A percentile compares a stretch with the other conserved stretches of the same genome.
Conservation (phyloP, 768 basidiomycete species). For the Symmetrospora coprosmae region DNA sequence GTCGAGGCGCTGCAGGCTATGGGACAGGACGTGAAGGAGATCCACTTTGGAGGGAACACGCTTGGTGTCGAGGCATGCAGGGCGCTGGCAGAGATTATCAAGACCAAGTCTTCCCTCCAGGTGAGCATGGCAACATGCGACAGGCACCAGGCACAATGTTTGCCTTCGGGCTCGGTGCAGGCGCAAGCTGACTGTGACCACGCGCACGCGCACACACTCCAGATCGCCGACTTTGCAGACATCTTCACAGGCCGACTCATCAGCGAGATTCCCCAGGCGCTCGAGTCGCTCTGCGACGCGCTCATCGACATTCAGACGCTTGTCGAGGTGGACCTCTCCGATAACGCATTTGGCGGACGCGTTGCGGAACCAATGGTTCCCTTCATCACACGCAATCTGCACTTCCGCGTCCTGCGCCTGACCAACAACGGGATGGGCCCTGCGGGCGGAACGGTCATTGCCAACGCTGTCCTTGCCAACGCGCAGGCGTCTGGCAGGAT, state of each 20-base stretch:
- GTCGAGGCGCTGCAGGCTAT: slow-evolving; percentile 42
- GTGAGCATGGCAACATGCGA: slow-evolving; percentile 2
- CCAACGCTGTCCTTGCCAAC: slow-evolving; percentile 58
- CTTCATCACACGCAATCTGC: slow-evolving; percentile 53
- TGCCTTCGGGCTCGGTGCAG: background rate
- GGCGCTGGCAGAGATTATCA: slow-evolving; percentile 13
- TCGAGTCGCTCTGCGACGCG: slow-evolving; percentile 74
- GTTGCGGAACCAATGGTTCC: slow-evolving; percentile 86
- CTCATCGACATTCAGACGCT: slow-evolving; percentile 66
- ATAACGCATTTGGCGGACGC: slow-evolving; percentile 92
- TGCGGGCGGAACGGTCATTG: slow-evolving; percentile 68
- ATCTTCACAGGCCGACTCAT: slow-evolving; percentile 97
- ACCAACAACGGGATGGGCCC: slow-evolving; percentile 96
- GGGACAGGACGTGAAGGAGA: slow-evolving; percentile 54
- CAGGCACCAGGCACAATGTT: background rate
- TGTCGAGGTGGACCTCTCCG: slow-evolving; percentile 74
- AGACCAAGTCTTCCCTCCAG: background rate
- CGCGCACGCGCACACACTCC: slow-evolving; percentile 3
- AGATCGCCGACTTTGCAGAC: slow-evolving; percentile 92
- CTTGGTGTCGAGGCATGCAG: slow-evolving; percentile 78
- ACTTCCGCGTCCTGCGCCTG: slow-evolving; percentile 68
- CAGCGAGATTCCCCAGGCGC: slow-evolving; percentile 79
- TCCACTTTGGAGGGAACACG: slow-evolving; percentile 87
- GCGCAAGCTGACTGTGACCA: background rate
- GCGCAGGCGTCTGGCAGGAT: slow-evolving; percentile 59